These are phyloP conservation scores for Picocystis sp. DNA, from an alignment of 163 green algal genomes.

Conservation along the genomic window DNA sequence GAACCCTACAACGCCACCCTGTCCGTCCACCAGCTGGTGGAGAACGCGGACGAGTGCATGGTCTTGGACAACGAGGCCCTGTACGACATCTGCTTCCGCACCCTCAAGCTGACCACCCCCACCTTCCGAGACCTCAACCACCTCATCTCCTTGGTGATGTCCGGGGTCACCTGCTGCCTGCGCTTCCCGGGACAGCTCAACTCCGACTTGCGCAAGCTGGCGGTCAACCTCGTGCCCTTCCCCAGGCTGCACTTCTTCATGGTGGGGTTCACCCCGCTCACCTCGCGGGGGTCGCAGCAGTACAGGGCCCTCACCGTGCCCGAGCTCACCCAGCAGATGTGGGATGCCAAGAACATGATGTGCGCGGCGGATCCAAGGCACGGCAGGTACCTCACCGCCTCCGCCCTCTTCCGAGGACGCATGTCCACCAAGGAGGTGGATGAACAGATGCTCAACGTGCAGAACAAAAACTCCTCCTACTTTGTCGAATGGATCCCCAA, in stretches of 20 bases:
- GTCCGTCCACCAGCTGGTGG: slow-evolving; percentile 87
- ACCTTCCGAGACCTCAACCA: slow-evolving; percentile 98
- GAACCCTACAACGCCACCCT: slow-evolving; percentile 87
- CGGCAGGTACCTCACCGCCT: slow-evolving; percentile 89
- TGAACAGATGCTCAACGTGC: slow-evolving; percentile 92
- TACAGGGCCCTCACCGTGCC: slow-evolving; percentile 82
- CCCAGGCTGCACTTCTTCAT: slow-evolving; percentile 95
- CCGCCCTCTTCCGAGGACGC: slow-evolving; percentile 85
- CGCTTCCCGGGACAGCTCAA: slow-evolving; percentile 93
- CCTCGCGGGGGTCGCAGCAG: slow-evolving; percentile 81
- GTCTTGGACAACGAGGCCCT: slow-evolving; percentile 93
- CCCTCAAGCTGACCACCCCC: slow-evolving; percentile 95
- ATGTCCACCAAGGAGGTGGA: slow-evolving; percentile 58
- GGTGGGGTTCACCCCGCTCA: slow-evolving; percentile 89
- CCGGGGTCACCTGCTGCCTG: slow-evolving; percentile 93
- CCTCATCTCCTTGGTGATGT: slow-evolving; percentile 97
- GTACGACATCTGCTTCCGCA: slow-evolving; percentile 99
- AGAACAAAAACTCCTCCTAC: slow-evolving; percentile 99
- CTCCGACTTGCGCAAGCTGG: slow-evolving; percentile 88
- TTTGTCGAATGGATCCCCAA: slow-evolving; percentile 99
- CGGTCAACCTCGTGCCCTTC: slow-evolving; percentile 94
- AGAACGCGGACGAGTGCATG: slow-evolving; percentile 95
- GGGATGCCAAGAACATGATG: slow-evolving; percentile 31
- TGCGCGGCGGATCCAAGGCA: slow-evolving; percentile 69
- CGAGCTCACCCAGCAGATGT: slow-evolving; percentile 70